Percentiles rank a stretch among this genome's conserved stretches.
phyloP scores from a whole-genome alignment of 2,329 filamentous ascomycete genomes.

The Aureobasidium sp. region DNA sequence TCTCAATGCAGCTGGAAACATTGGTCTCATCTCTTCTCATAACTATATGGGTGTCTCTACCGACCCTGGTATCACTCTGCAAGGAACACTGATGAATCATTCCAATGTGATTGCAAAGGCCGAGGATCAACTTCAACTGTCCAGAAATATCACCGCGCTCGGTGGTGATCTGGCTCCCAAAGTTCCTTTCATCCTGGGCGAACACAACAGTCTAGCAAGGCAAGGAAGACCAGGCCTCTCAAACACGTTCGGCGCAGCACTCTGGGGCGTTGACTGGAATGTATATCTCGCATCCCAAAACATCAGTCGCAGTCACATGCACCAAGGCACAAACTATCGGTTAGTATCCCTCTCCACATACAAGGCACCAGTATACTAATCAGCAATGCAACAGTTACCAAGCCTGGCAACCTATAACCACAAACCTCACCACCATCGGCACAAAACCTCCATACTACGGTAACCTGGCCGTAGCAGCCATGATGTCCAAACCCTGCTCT shows the following conservation, averaged over 20 bases:
- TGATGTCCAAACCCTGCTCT: conserved; percentile 50
- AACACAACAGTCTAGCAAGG: conserved; percentile 70
- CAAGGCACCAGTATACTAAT: background rate
- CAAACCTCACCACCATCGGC: conserved; percentile 54
- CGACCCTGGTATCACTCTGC: conserved; percentile 67
- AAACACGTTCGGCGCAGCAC: conserved; percentile 70
- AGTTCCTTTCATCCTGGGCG: conserved; percentile 63
- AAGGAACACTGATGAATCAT: conserved; percentile 71
- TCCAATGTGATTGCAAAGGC: conserved; percentile 57
- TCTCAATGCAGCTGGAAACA: conserved; percentile 53
- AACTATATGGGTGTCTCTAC: conserved; percentile 69
- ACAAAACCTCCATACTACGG: conserved; percentile 73
- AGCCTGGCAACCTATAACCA: conserved; percentile 66
- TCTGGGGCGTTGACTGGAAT: conserved; percentile 71
- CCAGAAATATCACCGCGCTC: conserved; percentile 45
- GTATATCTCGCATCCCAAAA: conserved; percentile 62
- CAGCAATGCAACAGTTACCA: conserved; percentile 44
- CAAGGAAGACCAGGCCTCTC: conserved; percentile 68
- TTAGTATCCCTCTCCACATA: background rate
- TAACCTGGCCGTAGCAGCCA: conserved; percentile 63
- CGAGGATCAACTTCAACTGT: conserved; percentile 53
- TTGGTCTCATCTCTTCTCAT: conserved; percentile 64
- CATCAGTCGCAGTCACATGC: conserved; percentile 68
- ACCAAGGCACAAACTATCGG: conserved; percentile 69
- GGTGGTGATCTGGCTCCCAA: conserved; percentile 32